Evolutionary conservation across 345 rosid genomes (phyloP).

Genomic region (Citrus australasica): DNA sequence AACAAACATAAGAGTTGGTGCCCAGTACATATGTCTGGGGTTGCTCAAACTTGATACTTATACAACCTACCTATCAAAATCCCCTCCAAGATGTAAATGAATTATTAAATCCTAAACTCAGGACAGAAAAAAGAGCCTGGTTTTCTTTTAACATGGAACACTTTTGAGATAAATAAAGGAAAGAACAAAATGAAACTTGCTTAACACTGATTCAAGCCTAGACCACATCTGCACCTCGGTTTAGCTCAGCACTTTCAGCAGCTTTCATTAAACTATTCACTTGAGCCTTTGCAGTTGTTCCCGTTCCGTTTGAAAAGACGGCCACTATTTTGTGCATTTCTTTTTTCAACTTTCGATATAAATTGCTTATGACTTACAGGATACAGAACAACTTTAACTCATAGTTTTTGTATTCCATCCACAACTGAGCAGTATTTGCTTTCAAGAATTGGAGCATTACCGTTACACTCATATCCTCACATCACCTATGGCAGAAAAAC

Average conservation of each 20-base stretch:
- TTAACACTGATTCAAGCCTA: constrained; percentile 2
- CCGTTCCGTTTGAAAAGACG: constrained; percentile 9
- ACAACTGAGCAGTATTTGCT: neutral
- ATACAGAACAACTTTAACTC: neutral
- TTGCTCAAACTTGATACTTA: constrained; percentile 9
- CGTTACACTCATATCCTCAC: neutral
- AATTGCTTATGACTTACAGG: neutral
- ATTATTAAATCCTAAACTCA: constrained; percentile 25
- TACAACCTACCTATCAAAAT: constrained; percentile 26
- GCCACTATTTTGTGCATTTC: neutral
- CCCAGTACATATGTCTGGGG: constrained; percentile 13
- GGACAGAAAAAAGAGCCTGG: constrained; percentile 40
- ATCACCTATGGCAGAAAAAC: constrained; percentile 53
- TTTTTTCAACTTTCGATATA: constrained; percentile 12
- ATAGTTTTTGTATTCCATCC: neutral
- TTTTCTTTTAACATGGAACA: constrained; percentile 14
- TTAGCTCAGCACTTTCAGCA: constrained; percentile 14
- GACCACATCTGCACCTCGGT: constrained; percentile 11
- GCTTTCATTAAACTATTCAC: constrained; percentile 12
- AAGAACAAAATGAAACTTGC: constrained; percentile 11
- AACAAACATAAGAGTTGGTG: constrained; percentile 8
- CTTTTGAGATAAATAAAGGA: neutral
- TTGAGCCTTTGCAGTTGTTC: constrained; percentile 12
- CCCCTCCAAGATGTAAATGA: constrained; percentile 23
- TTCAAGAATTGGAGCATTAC: constrained; percentile 9